phyloP scores from a whole-genome alignment of 441 rosid species.

The Eutrema salsugineum region DNA sequence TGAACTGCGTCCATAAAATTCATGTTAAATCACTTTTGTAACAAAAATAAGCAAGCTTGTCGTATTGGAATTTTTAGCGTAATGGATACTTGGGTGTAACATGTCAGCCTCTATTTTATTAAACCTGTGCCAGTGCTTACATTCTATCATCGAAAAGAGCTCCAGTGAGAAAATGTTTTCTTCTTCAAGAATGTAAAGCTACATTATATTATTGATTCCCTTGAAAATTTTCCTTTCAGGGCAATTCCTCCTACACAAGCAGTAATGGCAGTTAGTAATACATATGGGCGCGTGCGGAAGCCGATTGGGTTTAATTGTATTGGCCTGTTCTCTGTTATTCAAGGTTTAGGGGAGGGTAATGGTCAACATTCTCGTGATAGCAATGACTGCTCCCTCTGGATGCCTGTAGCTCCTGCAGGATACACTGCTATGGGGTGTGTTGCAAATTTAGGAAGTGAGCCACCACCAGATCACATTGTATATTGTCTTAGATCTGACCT shows the following conservation, averaged over 20 bases:
- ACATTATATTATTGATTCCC: background rate
- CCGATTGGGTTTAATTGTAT: slow-evolving; percentile 79
- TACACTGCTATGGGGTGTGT: slow-evolving; percentile 92
- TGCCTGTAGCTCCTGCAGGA: slow-evolving; percentile 96
- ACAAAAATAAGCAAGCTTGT: slow-evolving; percentile 10
- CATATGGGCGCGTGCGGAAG: slow-evolving; percentile 97
- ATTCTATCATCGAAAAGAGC: background rate
- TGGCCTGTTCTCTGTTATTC: slow-evolving; percentile 65
- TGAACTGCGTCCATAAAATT: slow-evolving; percentile 7
- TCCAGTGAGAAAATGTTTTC: background rate
- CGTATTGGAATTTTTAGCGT: background rate
- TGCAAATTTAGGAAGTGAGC: slow-evolving; percentile 74
- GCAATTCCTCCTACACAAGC: slow-evolving; percentile 97
- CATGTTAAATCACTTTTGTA: slow-evolving; percentile 3
- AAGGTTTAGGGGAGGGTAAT: slow-evolving; percentile 45
- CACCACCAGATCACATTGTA: slow-evolving; percentile 83
- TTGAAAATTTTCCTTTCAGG: slow-evolving; percentile 43
- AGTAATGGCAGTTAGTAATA: slow-evolving; percentile 91
- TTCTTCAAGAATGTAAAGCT: background rate
- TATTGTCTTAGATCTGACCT: slow-evolving; percentile 95
- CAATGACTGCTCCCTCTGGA: slow-evolving; percentile 89
- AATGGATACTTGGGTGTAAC: slow-evolving; percentile 1
- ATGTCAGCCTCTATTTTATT: slow-evolving; percentile 7
- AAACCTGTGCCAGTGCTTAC: background rate
- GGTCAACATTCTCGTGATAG: slow-evolving; percentile 37